These are phyloP conservation scores for Chlorella vulgaris DNA, from an alignment of 139 green algal genomes.

Conservation along the genomic window DNA sequence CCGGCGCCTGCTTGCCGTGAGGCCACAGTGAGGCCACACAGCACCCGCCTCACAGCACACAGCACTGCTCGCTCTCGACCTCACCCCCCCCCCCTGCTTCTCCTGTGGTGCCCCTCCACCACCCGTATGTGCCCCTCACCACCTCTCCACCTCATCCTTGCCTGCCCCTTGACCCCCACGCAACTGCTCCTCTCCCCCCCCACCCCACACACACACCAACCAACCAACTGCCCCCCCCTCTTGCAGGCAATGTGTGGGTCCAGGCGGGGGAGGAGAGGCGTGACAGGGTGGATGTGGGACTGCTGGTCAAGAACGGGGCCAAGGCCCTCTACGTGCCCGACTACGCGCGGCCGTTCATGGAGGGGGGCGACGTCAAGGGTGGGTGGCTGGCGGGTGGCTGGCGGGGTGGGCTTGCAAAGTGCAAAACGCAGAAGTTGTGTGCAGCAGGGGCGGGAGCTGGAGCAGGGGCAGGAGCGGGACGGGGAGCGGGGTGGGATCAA, in stretches of 20 bases:
- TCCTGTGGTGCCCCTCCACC: no score
- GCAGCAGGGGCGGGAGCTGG: not conserved
- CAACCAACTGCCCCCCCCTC: not conserved
- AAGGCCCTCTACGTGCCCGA: conserved; percentile 81
- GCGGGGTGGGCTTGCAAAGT: not conserved
- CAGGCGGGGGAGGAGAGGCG: conserved; percentile 48
- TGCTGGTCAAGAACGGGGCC: conserved; percentile 74
- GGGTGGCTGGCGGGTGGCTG: not conserved
- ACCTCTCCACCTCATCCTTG: no score
- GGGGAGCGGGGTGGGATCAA: no score
- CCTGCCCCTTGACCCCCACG: no score
- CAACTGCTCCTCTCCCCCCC: not conserved
- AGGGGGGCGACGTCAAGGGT: conserved; percentile 18
- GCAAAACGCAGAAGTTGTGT: not conserved
- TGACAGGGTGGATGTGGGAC: conserved; percentile 78
- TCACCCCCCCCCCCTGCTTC: no score
- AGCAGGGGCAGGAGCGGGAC: no score
- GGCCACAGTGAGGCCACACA: no score
- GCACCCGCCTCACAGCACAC: no score
- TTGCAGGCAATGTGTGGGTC: conserved; percentile 69
- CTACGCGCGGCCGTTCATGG: conserved; percentile 34
- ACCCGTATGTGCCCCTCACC: no score
- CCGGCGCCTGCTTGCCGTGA: no score
- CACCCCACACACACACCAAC: no score
- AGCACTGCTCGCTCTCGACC: no score